Evolutionary conservation across 768 basidiomycete species (phyloP), one percentile per base, ranked within the genome.

Genomic region (Leucosporidium yakuticum): DNA sequence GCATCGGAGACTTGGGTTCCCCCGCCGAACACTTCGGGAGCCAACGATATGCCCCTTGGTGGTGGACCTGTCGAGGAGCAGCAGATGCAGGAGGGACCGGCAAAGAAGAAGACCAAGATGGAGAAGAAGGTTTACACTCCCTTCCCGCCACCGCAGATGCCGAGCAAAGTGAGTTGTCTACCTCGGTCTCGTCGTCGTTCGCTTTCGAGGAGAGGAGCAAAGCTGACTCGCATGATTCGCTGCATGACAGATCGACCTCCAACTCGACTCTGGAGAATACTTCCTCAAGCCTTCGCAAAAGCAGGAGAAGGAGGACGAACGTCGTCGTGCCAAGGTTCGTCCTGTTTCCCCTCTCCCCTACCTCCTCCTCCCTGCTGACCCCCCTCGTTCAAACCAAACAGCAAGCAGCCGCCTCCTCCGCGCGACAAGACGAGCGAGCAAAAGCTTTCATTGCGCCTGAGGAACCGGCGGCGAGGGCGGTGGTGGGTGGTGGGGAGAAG

Each of bases 71-170:
- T 83, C 84, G 0, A 86, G 58, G 92, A 91, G 39, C 83, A 82
- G 73, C 89, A 86, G 78, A 87, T 86, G 80, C 81, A 94, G 62
- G 84, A 55, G 89, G 90, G 29, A 87, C 88, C 91, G 70, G 94
- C 91, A 9, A 93, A 97, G 81, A 91, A 96, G 39, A 92, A 92
- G 80, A 92, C 94, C 83, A 92, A 88, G 85, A 95, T 94, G 82
- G 88, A 88, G 77, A 92, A 91, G 78, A 74, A 74, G 80, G 78
- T 83, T 63, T 74, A 75, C 63, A 77, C 96, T n/a, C 96, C 96
- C 2, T 99, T 98, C 85, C 96, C 96, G 48, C 96, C 96, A 39
- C 82, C 94, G 12, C 96, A 97, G 77, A 83, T 85, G 67, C 95
- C 94, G 48, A 87, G 91, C 74, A 98, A 97, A 84, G 90, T 90